Conservation (phyloP, 129 eudicot genomes). For the Artemisia annua region DNA sequence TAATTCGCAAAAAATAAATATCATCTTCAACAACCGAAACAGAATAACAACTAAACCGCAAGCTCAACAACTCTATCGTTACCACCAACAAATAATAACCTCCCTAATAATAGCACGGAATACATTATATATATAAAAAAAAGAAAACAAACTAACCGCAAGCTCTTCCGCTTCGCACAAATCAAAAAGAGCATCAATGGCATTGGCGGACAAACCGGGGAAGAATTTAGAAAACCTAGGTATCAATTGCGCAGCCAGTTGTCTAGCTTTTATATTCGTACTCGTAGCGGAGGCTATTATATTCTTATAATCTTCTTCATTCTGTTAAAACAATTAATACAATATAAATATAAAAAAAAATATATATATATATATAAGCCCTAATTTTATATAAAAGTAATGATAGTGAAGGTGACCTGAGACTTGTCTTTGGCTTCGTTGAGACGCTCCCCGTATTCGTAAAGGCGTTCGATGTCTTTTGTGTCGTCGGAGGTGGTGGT, state of each 20-base stretch:
- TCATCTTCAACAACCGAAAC: too few species aligned
- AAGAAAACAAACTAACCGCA: conserved; percentile 50
- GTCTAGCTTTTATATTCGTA: conserved; percentile 62
- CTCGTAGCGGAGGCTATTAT: conserved; percentile 70
- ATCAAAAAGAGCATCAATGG: conserved; percentile 76
- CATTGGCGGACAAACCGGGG: conserved; percentile 49
- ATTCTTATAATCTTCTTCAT: conserved; percentile 72
- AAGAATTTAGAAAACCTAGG: conserved; percentile 81
- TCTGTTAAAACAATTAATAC: conserved; percentile 28
- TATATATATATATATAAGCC: conserved; percentile 33
- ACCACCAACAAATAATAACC: too few species aligned
- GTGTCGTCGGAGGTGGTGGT: conserved; percentile 48
- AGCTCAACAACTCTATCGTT: too few species aligned
- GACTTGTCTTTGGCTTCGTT: conserved; percentile 86
- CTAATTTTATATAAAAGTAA: conserved; percentile 29
- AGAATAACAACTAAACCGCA: too few species aligned
- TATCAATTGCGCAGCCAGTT: conserved; percentile 79
- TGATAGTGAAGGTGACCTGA: conserved; percentile 42
- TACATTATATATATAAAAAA: not conserved
- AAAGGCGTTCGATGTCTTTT: conserved; percentile 76
- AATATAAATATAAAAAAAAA: not conserved
- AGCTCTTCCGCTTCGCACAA: conserved; percentile 88
- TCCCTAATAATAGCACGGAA: too few species aligned
- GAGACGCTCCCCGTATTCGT: conserved; percentile 82
- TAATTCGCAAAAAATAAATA: too few species aligned